Conservation (phyloP, 2,329 filamentous ascomycete genomes). For the Botrytis porri region DNA sequence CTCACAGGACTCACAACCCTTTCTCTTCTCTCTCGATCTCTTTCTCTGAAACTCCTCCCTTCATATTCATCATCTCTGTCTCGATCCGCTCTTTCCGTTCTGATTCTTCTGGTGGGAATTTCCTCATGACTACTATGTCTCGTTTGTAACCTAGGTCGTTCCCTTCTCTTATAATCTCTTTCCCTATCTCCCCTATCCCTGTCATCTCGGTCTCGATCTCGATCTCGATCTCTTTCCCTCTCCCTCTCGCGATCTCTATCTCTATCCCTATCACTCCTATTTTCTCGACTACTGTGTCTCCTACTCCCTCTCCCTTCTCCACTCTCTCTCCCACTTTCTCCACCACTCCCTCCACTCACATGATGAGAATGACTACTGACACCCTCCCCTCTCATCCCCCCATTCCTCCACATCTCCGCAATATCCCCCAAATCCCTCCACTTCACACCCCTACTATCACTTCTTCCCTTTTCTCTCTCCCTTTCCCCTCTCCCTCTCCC, state of each 20-base stretch:
- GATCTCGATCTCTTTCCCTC: not conserved
- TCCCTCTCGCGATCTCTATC: constrained; percentile 11
- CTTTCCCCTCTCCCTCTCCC: constrained; percentile 28
- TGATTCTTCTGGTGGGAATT: constrained; percentile 1
- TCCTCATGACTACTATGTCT: constrained; percentile 19
- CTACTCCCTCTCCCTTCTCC: constrained; percentile 21
- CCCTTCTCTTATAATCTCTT: constrained; percentile 16
- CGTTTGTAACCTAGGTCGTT: constrained; percentile 2
- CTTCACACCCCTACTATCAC: constrained; percentile 12
- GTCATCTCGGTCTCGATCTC: constrained; percentile 22
- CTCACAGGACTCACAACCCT: constrained; percentile 30
- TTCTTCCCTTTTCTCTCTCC: constrained; percentile 36
- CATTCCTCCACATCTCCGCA: constrained; percentile 22
- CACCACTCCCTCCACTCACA: constrained; percentile 18
- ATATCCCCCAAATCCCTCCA: constrained; percentile 20
- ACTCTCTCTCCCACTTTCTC: constrained; percentile 18
- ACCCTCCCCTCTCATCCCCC: constrained; percentile 21
- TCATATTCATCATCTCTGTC: constrained; percentile 15
- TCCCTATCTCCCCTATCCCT: constrained; percentile 22
- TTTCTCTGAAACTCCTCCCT: constrained; percentile 24
- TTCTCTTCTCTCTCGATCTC: constrained; percentile 27
- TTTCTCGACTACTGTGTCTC: constrained; percentile 24
- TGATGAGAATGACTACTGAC: constrained; percentile 13
- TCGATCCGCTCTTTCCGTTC: constrained; percentile 26
- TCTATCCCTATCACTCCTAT: constrained; percentile 22